Conservation (phyloP, 2,329 filamentous ascomycete genomes). For the Cercospora brassicicola region DNA sequence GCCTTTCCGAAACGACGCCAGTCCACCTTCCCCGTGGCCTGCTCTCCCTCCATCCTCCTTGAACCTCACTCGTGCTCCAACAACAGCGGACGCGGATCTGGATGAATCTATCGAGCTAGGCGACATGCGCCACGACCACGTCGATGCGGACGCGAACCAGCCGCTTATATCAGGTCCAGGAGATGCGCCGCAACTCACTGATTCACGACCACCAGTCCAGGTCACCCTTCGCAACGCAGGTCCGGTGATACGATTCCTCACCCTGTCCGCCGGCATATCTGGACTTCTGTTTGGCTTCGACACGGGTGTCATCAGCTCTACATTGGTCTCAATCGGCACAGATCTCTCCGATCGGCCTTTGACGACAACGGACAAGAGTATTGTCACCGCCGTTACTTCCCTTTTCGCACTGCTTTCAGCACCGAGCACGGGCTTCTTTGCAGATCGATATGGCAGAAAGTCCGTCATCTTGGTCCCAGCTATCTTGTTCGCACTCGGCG, state of each 20-base stretch:
- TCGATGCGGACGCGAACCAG: slow-evolving; percentile 36
- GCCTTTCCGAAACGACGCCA: slow-evolving; percentile 10
- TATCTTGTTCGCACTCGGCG: slow-evolving; percentile 67
- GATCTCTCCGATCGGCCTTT: slow-evolving; percentile 54
- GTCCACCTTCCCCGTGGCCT: background rate
- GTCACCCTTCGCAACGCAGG: slow-evolving; percentile 27
- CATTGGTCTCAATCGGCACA: slow-evolving; percentile 56
- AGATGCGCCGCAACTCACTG: background rate
- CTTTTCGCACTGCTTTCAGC: slow-evolving; percentile 59
- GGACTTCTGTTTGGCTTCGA: slow-evolving; percentile 64
- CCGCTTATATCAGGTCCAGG: slow-evolving; percentile 14
- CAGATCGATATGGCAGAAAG: slow-evolving; percentile 51
- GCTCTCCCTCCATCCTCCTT: background rate
- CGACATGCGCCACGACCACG: slow-evolving; percentile 21
- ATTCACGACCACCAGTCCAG: background rate
- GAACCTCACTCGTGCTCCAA: background rate
- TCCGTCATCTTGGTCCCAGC: slow-evolving; percentile 57
- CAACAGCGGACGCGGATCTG: slow-evolving; percentile 9
- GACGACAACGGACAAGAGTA: slow-evolving; percentile 56
- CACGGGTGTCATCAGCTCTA: slow-evolving; percentile 63
- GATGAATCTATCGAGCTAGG: slow-evolving; percentile 18
- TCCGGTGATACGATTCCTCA: slow-evolving; percentile 55
- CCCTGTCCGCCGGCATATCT: slow-evolving; percentile 58
- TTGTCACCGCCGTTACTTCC: slow-evolving; percentile 60
- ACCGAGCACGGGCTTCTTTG: slow-evolving; percentile 43